phyloP scores from a whole-genome alignment of 495 filamentous ascomycete species.

The Tetracladium setigerum region DNA sequence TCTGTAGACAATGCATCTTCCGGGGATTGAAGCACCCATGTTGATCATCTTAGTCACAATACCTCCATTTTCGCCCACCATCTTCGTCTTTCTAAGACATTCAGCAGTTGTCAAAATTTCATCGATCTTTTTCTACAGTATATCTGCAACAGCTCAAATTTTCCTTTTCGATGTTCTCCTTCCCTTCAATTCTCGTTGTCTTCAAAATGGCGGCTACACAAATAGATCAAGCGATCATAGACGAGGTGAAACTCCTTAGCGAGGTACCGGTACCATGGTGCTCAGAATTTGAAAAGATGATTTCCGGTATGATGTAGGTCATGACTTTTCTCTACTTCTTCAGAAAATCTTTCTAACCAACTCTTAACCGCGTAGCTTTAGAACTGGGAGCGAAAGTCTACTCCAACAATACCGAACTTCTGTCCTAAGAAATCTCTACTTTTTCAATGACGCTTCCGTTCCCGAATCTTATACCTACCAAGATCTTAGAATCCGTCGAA shows the following conservation, averaged over 20 bases:
- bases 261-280: conserved; percentile 20
- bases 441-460: conserved; percentile 2
- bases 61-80: too few relatives aligned
- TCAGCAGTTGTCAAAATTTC: too few relatives aligned
- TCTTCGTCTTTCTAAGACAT: too few relatives aligned
- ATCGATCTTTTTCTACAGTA: too few relatives aligned
- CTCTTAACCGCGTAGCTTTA: neutral
- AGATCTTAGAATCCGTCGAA: conserved; percentile 1
- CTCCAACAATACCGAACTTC: neutral
- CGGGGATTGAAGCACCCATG: too few relatives aligned
- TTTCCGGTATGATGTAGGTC: conserved; percentile 42
- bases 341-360: neutral
- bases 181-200: neutral
- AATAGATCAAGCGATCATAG: neutral
- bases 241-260: neutral
- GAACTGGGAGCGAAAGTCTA: too few relatives aligned
- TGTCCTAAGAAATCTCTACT: neutral
- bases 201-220: neutral
- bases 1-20: too few relatives aligned
- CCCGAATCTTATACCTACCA: conserved; percentile 1
- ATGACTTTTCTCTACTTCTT: neutral
- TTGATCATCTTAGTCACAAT: too few relatives aligned
- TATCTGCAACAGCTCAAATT: too few relatives aligned
- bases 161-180: neutral
- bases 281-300: conserved; percentile 48